These are phyloP conservation scores for Fibroporia radiculosa DNA, from an alignment of 768 basidiomycete genomes.

Conservation along the genomic window DNA sequence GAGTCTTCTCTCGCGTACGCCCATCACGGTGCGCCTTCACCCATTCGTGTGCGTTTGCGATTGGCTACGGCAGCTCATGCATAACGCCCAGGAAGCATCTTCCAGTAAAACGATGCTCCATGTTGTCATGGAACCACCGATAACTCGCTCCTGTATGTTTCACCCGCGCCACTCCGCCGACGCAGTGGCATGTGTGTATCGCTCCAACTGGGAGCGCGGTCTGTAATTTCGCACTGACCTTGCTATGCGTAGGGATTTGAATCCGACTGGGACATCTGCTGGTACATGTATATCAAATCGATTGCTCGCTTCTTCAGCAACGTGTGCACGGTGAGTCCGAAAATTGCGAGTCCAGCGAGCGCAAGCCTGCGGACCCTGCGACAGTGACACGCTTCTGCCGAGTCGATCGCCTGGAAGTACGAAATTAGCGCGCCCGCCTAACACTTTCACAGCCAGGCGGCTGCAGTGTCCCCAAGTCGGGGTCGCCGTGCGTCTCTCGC, in stretches of 20 bases:
- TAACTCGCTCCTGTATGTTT: background rate
- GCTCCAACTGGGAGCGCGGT: background rate
- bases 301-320: background rate
- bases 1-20: no score
- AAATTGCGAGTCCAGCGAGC: no score
- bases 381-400: background rate
- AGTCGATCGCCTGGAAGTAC: background rate
- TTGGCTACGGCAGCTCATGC: no score
- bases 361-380: no score
- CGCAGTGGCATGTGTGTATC: background rate
- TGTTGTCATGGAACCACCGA: background rate
- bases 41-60: no score
- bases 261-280: background rate
- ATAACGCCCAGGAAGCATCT: no score
- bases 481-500: background rate
- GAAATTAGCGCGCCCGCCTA: background rate
- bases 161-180: background rate
- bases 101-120: no score
- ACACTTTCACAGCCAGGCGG: no score
- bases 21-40: no score
- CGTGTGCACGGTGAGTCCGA: no score
- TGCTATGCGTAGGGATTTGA: background rate
- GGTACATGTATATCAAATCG: background rate
- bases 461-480: background rate
- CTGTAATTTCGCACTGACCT: background rate